Percentiles rank a stretch among this genome's conserved stretches.
phyloP scores from a whole-genome alignment of 257 asterid species.

The Nicotiana noctiflora region DNA sequence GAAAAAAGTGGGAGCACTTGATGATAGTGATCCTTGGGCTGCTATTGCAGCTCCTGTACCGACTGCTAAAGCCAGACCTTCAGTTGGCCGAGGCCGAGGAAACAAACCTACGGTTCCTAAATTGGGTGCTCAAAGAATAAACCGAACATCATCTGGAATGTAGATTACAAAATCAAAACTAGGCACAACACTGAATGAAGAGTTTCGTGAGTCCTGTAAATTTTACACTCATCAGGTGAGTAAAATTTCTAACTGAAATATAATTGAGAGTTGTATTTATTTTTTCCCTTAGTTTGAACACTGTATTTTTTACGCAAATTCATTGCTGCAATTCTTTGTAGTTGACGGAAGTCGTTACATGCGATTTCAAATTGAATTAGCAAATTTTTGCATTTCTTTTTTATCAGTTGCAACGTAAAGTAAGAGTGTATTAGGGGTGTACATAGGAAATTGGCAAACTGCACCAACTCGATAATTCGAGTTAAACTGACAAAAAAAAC shows the following conservation, averaged over 20 bases:
- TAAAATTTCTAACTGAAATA: background rate
- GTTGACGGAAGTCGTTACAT: background rate
- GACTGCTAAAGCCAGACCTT: constrained; percentile 60
- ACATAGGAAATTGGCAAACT: no score
- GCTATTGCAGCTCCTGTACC: constrained; percentile 57
- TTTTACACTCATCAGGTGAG: constrained; percentile 21
- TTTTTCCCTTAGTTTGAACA: background rate
- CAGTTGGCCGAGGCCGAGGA: constrained; percentile 62
- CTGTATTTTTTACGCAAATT: background rate
- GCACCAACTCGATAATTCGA: no score
- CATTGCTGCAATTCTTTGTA: background rate
- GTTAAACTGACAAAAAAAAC: no score
- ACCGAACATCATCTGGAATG: constrained; percentile 76
- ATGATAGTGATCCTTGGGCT: constrained; percentile 49
- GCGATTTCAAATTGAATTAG: background rate
- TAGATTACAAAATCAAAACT: constrained; percentile 25
- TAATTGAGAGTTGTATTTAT: background rate
- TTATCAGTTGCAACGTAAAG: no score
- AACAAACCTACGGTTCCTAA: constrained; percentile 59
- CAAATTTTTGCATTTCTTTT: no score
- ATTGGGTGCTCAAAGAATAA: constrained; percentile 86
- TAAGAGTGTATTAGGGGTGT: no score
- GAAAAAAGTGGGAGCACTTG: constrained; percentile 1
- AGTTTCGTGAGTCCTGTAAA: constrained; percentile 20
- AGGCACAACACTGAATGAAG: constrained; percentile 1